phyloP scores from a whole-genome alignment of 768 basidiomycete genomes.

The Cystobasidium tubakii region DNA sequence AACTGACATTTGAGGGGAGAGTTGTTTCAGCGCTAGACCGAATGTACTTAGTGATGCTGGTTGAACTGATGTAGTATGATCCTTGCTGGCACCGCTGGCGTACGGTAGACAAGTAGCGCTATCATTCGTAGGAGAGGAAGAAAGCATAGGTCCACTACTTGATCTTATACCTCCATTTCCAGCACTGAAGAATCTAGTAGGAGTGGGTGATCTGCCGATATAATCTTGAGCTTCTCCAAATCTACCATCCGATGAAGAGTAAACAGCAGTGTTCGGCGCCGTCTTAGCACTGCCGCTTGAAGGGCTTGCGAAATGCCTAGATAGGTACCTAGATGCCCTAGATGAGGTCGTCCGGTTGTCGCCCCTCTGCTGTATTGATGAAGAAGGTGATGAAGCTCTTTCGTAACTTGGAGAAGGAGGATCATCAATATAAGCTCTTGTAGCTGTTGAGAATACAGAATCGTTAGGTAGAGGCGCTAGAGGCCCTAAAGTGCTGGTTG shows the following conservation, averaged over 20 bases:
- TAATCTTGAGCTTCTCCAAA: not conserved
- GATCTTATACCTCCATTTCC: not conserved
- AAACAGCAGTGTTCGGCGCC: not conserved
- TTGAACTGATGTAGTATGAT: not conserved
- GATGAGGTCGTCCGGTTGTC: not conserved
- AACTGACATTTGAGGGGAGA: constrained; percentile 37
- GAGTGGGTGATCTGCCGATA: not conserved
- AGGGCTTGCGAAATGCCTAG: not conserved
- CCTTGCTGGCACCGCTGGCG: not conserved
- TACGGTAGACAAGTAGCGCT: too few relatives aligned
- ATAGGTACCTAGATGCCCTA: not conserved
- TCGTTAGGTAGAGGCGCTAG: not conserved
- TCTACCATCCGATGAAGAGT: not conserved
- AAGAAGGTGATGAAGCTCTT: constrained; percentile 8
- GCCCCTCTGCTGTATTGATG: not conserved
- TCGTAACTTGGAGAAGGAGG: not conserved
- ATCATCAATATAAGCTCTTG: constrained; percentile 8
- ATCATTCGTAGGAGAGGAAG: too few relatives aligned
- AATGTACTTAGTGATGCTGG: not conserved
- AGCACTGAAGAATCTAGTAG: not conserved
- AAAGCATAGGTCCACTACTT: not conserved
- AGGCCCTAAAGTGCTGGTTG: not conserved
- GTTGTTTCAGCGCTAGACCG: constrained; percentile 35
- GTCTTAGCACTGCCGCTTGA: not conserved
- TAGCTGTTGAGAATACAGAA: not conserved